phyloP scores from a whole-genome alignment of 1,284 basidiomycete genomes.

The Omphalotus olearius region DNA sequence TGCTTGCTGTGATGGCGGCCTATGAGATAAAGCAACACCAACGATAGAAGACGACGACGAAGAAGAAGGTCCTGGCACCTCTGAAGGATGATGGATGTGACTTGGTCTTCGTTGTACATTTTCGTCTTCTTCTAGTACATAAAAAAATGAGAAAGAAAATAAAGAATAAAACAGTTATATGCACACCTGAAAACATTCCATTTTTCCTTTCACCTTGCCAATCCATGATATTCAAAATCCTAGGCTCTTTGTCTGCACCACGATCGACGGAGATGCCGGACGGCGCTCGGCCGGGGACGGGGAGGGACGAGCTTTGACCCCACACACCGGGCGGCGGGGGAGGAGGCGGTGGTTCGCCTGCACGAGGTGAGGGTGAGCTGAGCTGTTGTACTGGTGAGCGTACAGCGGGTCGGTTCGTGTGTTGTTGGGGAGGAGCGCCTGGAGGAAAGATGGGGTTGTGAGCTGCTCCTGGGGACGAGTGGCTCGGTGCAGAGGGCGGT shows the following conservation, averaged over 20 bases:
- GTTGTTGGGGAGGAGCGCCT: not conserved
- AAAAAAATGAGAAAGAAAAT: not conserved
- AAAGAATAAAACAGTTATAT: not conserved
- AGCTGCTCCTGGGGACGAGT: not conserved
- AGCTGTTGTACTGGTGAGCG: too few species aligned
- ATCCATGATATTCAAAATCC: conserved; percentile 13
- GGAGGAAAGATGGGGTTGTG: not conserved
- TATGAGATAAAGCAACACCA: not conserved
- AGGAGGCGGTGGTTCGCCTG: not conserved
- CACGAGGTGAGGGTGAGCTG: not conserved
- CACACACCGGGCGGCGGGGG: not conserved
- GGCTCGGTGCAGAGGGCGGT: not conserved
- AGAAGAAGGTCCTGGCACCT: not conserved
- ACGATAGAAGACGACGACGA: not conserved
- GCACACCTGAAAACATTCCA: not conserved
- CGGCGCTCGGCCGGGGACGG: not conserved
- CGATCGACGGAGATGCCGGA: too few species aligned
- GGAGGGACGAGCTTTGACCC: not conserved
- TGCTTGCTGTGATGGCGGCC: conserved; percentile 2
- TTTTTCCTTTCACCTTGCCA: conserved; percentile 11
- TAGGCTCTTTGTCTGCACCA: conserved; percentile 4
- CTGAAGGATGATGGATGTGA: not conserved
- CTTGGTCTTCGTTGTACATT: not conserved
- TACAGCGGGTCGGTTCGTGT: too few species aligned
- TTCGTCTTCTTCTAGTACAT: not conserved